These are phyloP conservation scores for Blumeriella jaapii DNA, from an alignment of 2,329 filamentous ascomycete genomes.

Conservation along the genomic window DNA sequence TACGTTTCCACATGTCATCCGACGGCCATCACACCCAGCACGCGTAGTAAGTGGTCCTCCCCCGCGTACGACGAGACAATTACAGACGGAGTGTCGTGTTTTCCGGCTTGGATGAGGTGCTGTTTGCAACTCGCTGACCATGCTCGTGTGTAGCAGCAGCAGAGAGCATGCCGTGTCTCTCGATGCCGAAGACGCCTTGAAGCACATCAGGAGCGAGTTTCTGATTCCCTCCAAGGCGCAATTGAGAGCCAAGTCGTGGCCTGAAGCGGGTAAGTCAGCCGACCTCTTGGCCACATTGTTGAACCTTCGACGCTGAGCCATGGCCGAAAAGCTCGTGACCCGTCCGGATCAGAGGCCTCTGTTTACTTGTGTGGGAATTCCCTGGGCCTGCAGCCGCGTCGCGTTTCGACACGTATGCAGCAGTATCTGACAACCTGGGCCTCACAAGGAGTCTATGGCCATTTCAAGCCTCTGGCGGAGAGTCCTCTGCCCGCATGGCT, in stretches of 20 bases:
- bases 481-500: slow-evolving; percentile 55
- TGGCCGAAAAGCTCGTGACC: slow-evolving; percentile 15
- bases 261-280: slow-evolving; percentile 18
- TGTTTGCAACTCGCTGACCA: not conserved
- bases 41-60: too few species aligned
- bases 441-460: slow-evolving; percentile 64
- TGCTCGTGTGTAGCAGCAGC: slow-evolving; percentile 6
- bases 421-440: slow-evolving; percentile 66
- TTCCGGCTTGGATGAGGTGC: too few species aligned
- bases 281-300: slow-evolving; percentile 2
- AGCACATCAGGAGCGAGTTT: slow-evolving; percentile 56
- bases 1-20: slow-evolving; percentile 20
- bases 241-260: slow-evolving; percentile 39
- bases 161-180: slow-evolving; percentile 30
- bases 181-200: slow-evolving; percentile 50
- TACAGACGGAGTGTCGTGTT: too few species aligned
- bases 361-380: slow-evolving; percentile 76
- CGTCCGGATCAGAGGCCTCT: slow-evolving; percentile 23
- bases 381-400: slow-evolving; percentile 60
- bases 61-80: too few species aligned
- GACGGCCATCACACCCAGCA: slow-evolving; percentile 11
- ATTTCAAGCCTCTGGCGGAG: slow-evolving; percentile 55
- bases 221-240: slow-evolving; percentile 65
- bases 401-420: slow-evolving; percentile 51
- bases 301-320: slow-evolving; percentile 4